Evolutionary conservation across 495 filamentous ascomycete species (phyloP).

Genomic region (Podospora comata): DNA sequence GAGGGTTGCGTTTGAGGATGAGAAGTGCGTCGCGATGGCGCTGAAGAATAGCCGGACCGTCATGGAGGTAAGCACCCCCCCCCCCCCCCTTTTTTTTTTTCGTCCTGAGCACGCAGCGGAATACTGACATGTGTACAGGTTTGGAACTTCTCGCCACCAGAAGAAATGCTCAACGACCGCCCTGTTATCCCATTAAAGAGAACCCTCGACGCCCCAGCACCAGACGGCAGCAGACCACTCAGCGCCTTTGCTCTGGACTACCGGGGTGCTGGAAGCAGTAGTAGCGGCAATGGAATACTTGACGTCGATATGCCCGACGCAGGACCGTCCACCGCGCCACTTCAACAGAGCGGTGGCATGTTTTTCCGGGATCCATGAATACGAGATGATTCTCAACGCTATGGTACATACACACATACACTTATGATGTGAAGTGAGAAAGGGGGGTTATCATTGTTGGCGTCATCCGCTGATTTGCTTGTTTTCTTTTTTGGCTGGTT

Average conservation of each 20-base stretch:
- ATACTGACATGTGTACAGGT: constrained; percentile 52
- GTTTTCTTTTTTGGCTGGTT: background rate
- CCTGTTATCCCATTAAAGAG: constrained; percentile 37
- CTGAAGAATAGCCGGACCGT: constrained; percentile 76
- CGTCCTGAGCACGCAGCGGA: background rate
- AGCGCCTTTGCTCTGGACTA: constrained; percentile 40
- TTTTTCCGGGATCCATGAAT: constrained; percentile 49
- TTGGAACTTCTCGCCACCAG: constrained; percentile 86
- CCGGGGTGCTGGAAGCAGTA: constrained; percentile 2
- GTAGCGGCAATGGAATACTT: constrained; percentile 24
- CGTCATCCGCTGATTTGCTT: background rate
- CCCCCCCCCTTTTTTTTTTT: constrained; percentile 22
- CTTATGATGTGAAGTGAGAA: background rate
- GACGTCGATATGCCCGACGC: constrained; percentile 51
- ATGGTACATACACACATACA: background rate
- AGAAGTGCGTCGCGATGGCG: constrained; percentile 96
- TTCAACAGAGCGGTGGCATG: constrained; percentile 29
- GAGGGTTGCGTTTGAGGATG: constrained; percentile 96
- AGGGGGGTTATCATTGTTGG: background rate
- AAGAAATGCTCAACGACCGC: constrained; percentile 56
- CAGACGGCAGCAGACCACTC: constrained; percentile 33
- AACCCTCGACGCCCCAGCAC: constrained; percentile 34
- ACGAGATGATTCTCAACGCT: background rate
- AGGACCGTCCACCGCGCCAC: constrained; percentile 44
- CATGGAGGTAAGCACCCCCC: constrained; percentile 86